Conservation (phyloP, 2,329 filamentous ascomycete species). For the Parasarocladium wereldwijsianum region DNA sequence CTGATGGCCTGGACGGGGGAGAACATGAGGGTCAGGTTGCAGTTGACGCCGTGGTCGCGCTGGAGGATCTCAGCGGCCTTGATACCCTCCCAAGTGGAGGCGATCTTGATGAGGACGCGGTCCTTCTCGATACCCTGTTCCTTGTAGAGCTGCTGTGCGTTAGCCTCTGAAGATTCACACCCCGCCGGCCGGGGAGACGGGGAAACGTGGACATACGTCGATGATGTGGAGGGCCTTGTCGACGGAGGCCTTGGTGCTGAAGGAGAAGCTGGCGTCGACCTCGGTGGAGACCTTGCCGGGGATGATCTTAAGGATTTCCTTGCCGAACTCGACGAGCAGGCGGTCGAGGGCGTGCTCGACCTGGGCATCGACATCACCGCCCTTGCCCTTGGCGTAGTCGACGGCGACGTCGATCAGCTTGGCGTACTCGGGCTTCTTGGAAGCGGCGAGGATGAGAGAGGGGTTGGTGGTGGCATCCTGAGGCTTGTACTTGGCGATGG, state of each 20-base stretch:
- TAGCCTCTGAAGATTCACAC: constrained; percentile 5
- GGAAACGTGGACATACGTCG: constrained; percentile 44
- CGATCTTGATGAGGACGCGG: constrained; percentile 95
- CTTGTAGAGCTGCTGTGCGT: constrained; percentile 66
- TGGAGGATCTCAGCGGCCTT: constrained; percentile 96
- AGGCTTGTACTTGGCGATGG: constrained; percentile 99
- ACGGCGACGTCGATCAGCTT: constrained; percentile 79
- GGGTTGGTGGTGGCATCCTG: constrained; percentile 99
- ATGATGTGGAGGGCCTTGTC: constrained; percentile 97
- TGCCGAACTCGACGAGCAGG: constrained; percentile 94
- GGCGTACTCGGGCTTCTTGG: constrained; percentile 95
- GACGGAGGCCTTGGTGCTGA: constrained; percentile 83
- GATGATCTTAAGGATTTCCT: constrained; percentile 91
- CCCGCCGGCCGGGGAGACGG: neutral
- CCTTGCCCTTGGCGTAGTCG: constrained; percentile 67
- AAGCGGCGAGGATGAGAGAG: constrained; percentile 91
- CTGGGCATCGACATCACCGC: constrained; percentile 58
- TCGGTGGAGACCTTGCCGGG: constrained; percentile 98
- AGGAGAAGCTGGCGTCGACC: constrained; percentile 91
- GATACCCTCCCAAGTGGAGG: constrained; percentile 99
- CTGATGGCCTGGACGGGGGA: constrained; percentile 87
- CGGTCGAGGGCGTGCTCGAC: constrained; percentile 83
- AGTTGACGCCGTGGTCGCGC: constrained; percentile 91
- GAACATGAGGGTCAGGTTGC: constrained; percentile 99
- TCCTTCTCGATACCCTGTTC: constrained; percentile 82